Percentiles rank a stretch among this genome's conserved stretches.
phyloP scores from a whole-genome alignment of 495 filamentous ascomycete species.

The Pyrenopolyporus hunteri region DNA sequence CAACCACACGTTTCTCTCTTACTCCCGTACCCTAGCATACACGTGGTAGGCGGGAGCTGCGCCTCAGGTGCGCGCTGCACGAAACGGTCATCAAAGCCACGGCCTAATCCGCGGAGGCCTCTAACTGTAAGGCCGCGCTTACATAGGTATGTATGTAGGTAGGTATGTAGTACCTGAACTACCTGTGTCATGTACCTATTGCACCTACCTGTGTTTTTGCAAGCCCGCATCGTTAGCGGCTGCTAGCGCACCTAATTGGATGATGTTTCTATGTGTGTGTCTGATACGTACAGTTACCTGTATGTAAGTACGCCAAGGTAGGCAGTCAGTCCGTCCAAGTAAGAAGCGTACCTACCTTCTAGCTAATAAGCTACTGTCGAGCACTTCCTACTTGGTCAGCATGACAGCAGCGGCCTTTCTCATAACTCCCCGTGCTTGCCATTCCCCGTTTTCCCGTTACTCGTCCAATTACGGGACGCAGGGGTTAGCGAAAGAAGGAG shows the following conservation, averaged over 20 bases:
- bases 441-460: too few species aligned
- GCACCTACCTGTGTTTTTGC: too few species aligned
- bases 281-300: too few species aligned
- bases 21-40: slow-evolving; percentile 15
- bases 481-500: too few species aligned
- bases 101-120: slow-evolving; percentile 32
- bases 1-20: background rate
- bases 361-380: too few species aligned
- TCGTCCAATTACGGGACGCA: slow-evolving; percentile 24
- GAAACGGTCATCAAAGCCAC: slow-evolving; percentile 24
- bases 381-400: slow-evolving; percentile 29
- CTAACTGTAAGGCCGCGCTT: slow-evolving; percentile 13
- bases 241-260: too few species aligned
- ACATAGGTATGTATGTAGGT: background rate
- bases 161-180: background rate
- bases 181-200: background rate
- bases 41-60: slow-evolving; percentile 33
- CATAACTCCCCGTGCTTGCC: too few species aligned
- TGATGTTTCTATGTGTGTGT: too few species aligned
- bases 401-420: slow-evolving; percentile 28
- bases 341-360: too few species aligned
- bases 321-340: too few species aligned
- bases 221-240: too few species aligned
- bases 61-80: slow-evolving; percentile 21
- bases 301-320: too few species aligned